phyloP scores from a whole-genome alignment of 192 early-diverging fungal genomes.

The Mortierella claussenii region DNA sequence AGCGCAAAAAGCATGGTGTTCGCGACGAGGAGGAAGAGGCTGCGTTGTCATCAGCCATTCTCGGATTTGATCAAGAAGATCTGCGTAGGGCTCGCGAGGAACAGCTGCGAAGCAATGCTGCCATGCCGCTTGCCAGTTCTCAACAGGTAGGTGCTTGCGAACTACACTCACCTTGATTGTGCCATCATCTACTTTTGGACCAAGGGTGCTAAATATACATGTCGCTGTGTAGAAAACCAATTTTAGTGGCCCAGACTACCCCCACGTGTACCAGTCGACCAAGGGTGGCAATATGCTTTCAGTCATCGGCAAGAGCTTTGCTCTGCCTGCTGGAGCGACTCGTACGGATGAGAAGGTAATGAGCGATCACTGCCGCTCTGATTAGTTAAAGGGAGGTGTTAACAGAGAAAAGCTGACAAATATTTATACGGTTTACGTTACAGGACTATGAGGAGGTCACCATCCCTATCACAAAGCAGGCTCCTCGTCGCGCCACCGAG shows the following conservation, averaged over 20 bases:
- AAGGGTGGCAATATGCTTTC: constrained; percentile 77
- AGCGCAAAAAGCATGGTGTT: constrained; percentile 67
- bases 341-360: constrained; percentile 73
- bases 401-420: too few species aligned
- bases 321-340: constrained; percentile 79
- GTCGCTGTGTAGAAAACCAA: constrained; percentile 21
- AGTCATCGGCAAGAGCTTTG: constrained; percentile 80
- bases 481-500: constrained; percentile 74
- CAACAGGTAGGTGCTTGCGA: constrained; percentile 17
- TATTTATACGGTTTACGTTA: too few species aligned
- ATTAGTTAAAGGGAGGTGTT: too few species aligned
- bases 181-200: too few species aligned
- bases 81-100: constrained; percentile 70
- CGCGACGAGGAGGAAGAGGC: constrained; percentile 61
- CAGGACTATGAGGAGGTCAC: constrained; percentile 91
- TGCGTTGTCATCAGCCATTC: constrained; percentile 63
- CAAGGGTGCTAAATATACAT: too few species aligned
- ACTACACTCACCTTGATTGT: not conserved
- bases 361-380: too few species aligned
- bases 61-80: constrained; percentile 75
- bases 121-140: constrained; percentile 39
- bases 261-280: constrained; percentile 85
- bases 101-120: constrained; percentile 61
- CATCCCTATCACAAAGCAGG: constrained; percentile 81
- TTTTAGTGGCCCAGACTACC: constrained; percentile 63